A percentile compares a stretch with the other conserved stretches of the same genome.
phyloP scores from a whole-genome alignment of 140 eudicot species.

The Erigeron philadelphicus region DNA sequence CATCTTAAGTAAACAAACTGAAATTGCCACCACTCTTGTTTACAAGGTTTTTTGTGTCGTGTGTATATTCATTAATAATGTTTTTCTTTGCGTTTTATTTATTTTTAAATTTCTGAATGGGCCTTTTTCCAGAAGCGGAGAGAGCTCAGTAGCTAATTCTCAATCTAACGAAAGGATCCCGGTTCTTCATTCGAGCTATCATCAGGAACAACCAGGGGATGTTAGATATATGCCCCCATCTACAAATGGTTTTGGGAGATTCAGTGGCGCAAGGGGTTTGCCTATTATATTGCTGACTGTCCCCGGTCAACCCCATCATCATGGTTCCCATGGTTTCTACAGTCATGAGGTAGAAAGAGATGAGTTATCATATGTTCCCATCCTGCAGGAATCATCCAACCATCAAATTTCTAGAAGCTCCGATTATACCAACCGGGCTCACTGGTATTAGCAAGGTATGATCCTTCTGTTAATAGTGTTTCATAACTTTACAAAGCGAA shows the following conservation, averaged over 20 bases:
- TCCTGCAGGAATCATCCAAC: constrained; percentile 28
- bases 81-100: not conserved
- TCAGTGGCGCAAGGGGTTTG: constrained; percentile 33
- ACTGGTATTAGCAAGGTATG: constrained; percentile 31
- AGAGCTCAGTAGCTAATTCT: constrained; percentile 25
- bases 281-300: constrained; percentile 37
- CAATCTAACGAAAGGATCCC: constrained; percentile 42
- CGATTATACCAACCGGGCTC: constrained; percentile 25
- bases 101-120: constrained; percentile 19
- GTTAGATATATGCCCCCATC: constrained; percentile 27
- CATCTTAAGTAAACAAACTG: not conserved
- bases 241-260: constrained; percentile 38
- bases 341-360: constrained; percentile 34
- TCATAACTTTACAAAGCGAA: constrained; percentile 26
- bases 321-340: constrained; percentile 30
- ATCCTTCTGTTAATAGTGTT: constrained; percentile 21
- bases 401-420: constrained; percentile 25
- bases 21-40: not conserved
- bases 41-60: not conserved
- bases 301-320: constrained; percentile 26
- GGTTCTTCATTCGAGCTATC: constrained; percentile 30
- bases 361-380: constrained; percentile 38
- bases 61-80: constrained; percentile 2
- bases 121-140: constrained; percentile 29
- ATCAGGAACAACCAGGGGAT: constrained; percentile 32